Conservation (phyloP, 106 monocot species). For the Acorus gramineus region DNA sequence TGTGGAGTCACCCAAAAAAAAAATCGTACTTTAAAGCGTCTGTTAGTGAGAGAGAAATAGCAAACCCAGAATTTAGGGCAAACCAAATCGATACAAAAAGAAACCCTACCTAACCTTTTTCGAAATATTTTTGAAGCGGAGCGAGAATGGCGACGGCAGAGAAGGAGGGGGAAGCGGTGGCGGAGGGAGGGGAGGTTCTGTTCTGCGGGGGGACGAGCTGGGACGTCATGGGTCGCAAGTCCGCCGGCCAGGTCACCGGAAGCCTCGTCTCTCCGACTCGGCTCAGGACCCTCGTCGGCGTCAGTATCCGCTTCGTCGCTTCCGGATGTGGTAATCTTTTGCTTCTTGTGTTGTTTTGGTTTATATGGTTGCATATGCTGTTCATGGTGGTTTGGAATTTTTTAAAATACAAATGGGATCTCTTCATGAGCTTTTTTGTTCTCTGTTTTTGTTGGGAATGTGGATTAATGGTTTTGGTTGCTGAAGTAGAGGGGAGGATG, state of each 20-base stretch:
- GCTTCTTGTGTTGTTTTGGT: neutral
- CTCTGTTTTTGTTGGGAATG: no score
- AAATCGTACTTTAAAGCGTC: no score
- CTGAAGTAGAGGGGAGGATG: no score
- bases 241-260: neutral
- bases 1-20: no score
- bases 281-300: conserved; percentile 61
- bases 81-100: conserved; percentile 1
- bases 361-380: neutral
- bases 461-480: no score
- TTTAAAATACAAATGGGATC: no score
- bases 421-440: no score
- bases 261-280: conserved; percentile 78
- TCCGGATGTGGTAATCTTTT: conserved; percentile 55
- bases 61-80: no score
- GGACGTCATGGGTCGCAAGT: conserved; percentile 56
- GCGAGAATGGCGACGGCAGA: conserved; percentile 20
- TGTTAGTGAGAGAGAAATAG: no score
- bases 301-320: conserved; percentile 81
- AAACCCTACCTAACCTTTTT: conserved; percentile 3
- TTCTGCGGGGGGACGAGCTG: conserved; percentile 83
- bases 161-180: conserved; percentile 17
- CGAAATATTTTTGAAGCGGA: conserved; percentile 35
- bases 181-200: conserved; percentile 63
- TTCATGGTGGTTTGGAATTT: neutral